phyloP scores from a whole-genome alignment of 345 rosid genomes.

The Moricandia moricandioides region DNA sequence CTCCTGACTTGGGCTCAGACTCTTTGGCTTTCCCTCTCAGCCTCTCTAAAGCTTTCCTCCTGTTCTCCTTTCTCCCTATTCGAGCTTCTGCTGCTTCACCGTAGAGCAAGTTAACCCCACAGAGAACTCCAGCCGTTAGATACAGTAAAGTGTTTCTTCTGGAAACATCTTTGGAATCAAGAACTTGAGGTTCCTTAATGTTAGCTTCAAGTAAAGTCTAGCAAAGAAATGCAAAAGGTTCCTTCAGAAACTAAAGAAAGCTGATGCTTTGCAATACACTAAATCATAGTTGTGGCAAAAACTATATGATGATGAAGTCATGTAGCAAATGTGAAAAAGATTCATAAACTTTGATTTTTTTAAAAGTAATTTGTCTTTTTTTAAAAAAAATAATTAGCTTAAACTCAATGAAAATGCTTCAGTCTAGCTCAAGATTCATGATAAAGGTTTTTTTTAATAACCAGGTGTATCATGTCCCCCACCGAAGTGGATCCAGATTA shows the following conservation, averaged over 20 bases:
- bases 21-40: slow-evolving; percentile 42
- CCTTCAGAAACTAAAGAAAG: neutral
- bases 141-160: slow-evolving; percentile 46
- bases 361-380: neutral
- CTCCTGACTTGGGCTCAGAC: slow-evolving; percentile 19
- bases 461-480: no score
- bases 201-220: slow-evolving; percentile 26
- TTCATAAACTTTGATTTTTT: neutral
- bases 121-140: slow-evolving; percentile 35
- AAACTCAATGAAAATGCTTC: neutral
- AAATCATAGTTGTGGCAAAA: no score
- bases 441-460: neutral
- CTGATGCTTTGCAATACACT: no score
- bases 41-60: slow-evolving; percentile 45
- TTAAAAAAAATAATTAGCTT: neutral
- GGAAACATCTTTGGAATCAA: slow-evolving; percentile 26
- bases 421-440: neutral
- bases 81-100: slow-evolving; percentile 55
- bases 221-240: neutral
- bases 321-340: no score
- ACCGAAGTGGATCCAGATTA: no score
- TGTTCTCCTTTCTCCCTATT: slow-evolving; percentile 41
- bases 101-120: slow-evolving; percentile 30
- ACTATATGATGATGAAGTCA: no score
- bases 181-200: slow-evolving; percentile 17